A percentile compares a stretch with the other conserved stretches of the same genome.
These are phyloP conservation scores for Pseudozyma sp. DNA, from an alignment of 1,284 basidiomycete genomes.

Conservation along the genomic window DNA sequence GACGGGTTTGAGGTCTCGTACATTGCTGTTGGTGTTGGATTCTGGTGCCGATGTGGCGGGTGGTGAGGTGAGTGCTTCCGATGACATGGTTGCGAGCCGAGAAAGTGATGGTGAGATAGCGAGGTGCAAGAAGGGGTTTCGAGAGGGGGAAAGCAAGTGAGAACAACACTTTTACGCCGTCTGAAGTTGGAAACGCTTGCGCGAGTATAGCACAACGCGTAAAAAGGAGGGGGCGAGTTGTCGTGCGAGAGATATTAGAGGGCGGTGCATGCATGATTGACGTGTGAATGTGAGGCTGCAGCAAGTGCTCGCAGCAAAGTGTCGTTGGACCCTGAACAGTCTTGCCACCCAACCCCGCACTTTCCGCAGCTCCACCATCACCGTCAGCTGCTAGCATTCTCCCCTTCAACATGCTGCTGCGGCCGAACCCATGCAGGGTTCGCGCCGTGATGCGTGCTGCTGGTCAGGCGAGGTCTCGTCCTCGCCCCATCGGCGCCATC, in stretches of 20 bases:
- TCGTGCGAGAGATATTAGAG: no score
- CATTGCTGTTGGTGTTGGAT: background rate
- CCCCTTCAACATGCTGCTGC: constrained; percentile 9
- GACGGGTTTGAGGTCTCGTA: constrained; percentile 73
- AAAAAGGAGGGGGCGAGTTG: no score
- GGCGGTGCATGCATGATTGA: no score
- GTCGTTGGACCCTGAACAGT: no score
- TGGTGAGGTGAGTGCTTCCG: constrained; percentile 21
- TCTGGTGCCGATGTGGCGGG: constrained; percentile 3
- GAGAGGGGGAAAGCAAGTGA: background rate
- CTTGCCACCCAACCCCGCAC: no score
- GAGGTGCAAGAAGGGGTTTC: background rate
- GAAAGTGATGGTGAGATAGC: background rate
- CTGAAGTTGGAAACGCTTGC: no score
- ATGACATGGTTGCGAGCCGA: constrained; percentile 10
- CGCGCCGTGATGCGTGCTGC: constrained; percentile 12
- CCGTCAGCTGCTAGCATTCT: background rate
- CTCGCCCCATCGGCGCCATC: constrained; percentile 8
- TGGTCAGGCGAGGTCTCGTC: constrained; percentile 3
- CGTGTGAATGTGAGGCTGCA: no score
- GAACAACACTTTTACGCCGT: no score
- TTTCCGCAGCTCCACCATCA: constrained; percentile 1
- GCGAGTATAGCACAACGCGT: no score
- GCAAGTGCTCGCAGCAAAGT: no score
- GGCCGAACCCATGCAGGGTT: constrained; percentile 23